phyloP scores from a whole-genome alignment of 176 grass and related monocot species.

The Chrysopogon serrulatus region DNA sequence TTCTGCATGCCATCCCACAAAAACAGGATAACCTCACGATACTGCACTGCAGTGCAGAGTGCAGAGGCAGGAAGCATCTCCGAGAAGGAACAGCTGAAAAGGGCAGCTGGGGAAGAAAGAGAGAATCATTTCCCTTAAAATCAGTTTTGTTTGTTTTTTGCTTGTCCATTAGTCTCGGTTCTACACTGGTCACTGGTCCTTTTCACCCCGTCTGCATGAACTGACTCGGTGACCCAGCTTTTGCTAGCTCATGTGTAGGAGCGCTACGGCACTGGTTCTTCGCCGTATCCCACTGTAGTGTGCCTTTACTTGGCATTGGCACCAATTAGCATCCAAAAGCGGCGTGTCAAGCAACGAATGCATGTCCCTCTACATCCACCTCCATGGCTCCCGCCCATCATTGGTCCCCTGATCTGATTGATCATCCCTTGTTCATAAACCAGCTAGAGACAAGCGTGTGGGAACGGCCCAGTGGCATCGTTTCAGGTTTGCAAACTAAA shows the following conservation, averaged over 20 bases:
- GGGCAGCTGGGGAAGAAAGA: background rate
- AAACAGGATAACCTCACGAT: background rate
- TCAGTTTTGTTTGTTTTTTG: constrained; percentile 4
- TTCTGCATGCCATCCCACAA: background rate
- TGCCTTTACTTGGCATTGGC: background rate
- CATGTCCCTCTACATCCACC: background rate
- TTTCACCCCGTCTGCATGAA: background rate
- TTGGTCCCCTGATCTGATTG: background rate
- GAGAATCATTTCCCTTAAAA: constrained; percentile 7
- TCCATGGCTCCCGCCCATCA: too few species aligned
- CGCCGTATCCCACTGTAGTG: background rate
- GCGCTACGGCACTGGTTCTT: background rate
- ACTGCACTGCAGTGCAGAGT: background rate
- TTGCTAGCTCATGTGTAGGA: background rate
- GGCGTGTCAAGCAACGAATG: too few species aligned
- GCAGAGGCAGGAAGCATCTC: constrained; percentile 8
- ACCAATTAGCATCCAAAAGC: background rate
- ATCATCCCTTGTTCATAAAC: background rate
- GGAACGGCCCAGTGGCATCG: background rate
- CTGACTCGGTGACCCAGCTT: background rate
- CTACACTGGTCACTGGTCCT: background rate
- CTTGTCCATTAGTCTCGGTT: constrained; percentile 4
- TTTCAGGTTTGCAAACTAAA: background rate
- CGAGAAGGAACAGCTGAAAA: background rate
- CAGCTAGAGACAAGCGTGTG: background rate